These are phyloP conservation scores for Vairimorpha apis DNA, from an alignment of 371 early-diverging fungal genomes.

Conservation along the genomic window DNA sequence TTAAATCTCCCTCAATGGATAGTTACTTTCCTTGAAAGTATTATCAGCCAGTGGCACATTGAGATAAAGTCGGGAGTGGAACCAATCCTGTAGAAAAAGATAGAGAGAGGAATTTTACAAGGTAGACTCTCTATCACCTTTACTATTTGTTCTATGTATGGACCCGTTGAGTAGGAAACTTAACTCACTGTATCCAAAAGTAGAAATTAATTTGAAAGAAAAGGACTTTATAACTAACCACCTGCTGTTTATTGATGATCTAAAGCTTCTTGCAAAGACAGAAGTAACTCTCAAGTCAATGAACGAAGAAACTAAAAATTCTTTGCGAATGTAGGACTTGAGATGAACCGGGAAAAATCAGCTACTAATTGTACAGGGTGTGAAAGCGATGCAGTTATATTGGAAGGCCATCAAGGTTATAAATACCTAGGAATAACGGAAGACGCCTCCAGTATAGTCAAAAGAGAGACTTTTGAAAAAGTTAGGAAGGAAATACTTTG, in stretches of 20 bases:
- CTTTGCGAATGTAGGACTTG: background rate
- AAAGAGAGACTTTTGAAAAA: slow-evolving; percentile 6
- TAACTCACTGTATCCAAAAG: slow-evolving; percentile 8
- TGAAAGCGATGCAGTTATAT: background rate
- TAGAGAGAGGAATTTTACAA: slow-evolving; percentile 21
- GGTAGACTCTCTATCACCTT: slow-evolving; percentile 23
- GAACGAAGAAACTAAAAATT: slow-evolving; percentile 7
- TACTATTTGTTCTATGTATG: slow-evolving; percentile 32
- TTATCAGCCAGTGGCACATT: background rate
- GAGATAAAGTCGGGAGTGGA: background rate
- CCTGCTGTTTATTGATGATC: background rate
- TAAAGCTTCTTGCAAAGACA: background rate
- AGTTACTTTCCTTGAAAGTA: background rate
- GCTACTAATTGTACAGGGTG: background rate
- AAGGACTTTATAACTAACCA: background rate
- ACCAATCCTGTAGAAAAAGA: background rate
- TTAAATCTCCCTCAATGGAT: background rate
- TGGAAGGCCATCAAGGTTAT: background rate
- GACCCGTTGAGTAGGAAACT: slow-evolving; percentile 22
- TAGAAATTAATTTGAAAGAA: background rate
- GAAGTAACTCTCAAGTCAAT: background rate
- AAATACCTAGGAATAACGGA: slow-evolving; percentile 6
- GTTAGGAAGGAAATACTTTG: background rate
- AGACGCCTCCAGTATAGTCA: background rate
- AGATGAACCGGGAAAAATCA: background rate